These are phyloP conservation scores for Sporisorium iseilematis-ciliati DNA, from an alignment of 1,284 basidiomycete species.

Conservation along the genomic window DNA sequence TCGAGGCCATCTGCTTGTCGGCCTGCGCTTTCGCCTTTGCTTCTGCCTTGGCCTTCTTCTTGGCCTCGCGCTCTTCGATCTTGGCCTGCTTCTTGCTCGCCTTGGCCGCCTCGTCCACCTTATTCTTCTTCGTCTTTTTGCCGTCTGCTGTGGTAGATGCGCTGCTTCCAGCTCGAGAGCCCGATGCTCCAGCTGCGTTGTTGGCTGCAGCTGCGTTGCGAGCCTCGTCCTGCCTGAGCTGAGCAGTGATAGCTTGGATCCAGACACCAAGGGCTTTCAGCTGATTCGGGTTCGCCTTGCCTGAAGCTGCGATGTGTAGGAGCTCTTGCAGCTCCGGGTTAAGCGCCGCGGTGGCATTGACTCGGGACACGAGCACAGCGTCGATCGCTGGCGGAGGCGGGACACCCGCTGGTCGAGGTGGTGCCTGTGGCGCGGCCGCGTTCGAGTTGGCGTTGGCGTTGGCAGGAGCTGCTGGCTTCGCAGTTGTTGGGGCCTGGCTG, in stretches of 20 bases:
- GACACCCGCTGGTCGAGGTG: slow-evolving; percentile 33
- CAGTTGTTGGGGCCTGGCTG: slow-evolving; percentile 8
- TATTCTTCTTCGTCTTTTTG: slow-evolving; percentile 52
- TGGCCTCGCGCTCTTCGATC: slow-evolving; percentile 52
- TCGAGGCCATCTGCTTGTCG: slow-evolving; percentile 36
- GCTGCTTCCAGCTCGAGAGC: slow-evolving; percentile 23
- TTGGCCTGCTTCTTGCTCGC: slow-evolving; percentile 55
- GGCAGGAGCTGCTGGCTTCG: slow-evolving; percentile 16
- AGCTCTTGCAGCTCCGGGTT: slow-evolving; percentile 59
- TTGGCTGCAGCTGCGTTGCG: slow-evolving; percentile 42
- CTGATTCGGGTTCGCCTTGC: slow-evolving; percentile 55
- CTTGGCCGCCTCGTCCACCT: slow-evolving; percentile 44
- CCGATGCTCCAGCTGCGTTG: slow-evolving; percentile 27
- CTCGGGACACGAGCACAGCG: slow-evolving; percentile 54
- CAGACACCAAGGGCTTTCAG: slow-evolving; percentile 56
- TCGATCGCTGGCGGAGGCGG: slow-evolving; percentile 55
- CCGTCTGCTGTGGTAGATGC: slow-evolving; percentile 30
- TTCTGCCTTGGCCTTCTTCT: slow-evolving; percentile 55
- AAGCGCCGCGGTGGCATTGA: slow-evolving; percentile 55
- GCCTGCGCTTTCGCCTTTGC: slow-evolving; percentile 46
- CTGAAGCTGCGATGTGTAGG: slow-evolving; percentile 57
- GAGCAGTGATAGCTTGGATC: slow-evolving; percentile 58
- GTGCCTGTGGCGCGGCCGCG: slow-evolving; percentile 8
- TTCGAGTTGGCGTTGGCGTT: neutral
- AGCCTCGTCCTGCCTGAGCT: slow-evolving; percentile 52